Base-by-base conservation (phyloP, 495 filamentous ascomycete species). In the Bombardia bombarda region DNA sequence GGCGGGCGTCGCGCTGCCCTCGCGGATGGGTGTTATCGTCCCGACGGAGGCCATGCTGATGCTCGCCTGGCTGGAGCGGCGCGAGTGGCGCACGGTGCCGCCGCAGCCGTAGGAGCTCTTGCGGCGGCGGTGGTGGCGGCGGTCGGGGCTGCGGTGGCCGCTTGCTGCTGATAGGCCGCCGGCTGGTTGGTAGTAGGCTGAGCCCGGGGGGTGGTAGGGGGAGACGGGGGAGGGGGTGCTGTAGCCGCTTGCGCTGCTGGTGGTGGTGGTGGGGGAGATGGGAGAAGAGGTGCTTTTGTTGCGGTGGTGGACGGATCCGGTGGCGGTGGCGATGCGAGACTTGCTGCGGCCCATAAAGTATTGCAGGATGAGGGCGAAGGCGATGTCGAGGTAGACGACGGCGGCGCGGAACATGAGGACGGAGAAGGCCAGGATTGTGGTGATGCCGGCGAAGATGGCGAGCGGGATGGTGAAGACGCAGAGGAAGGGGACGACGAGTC, bases 321-420 rank as follows among this genome's bases (percentile, higher is more conserved):
- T 18, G 39, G 34, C 16, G 45, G 21, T 12, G 26, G 32, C 2
- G 9, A 18, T 19, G n/a, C 37, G 33, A 9, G 32, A 19, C 13
- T 32, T 42, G 22, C 41, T 42, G 22, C 50, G 38, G 30, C 70
- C 62, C 24, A 73, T 61, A 33, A 86, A 67, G 52, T 76, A 80
- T 46, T 75, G 71, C 20, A 73, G 66, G 7, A 85, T 46, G 12
- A 86, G 51, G 1, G 70, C 79, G 30, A 78, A 59, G 28, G 66
- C 75, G 23, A 90, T 68, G 51, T 87, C 84, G 46, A 83, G 54
- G 54, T 86, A 89, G 39, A 88, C 73, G 34, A 87, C 52, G 26
- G 73, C 66, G 6, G 83, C 72, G 20, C 83, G 77, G 40, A 87
- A 49, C 47, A 79, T 68, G 16, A 93, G 72, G 4, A 82, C 68